Evolutionary conservation across 2,329 filamentous ascomycete species (phyloP), one percentile per base, ranked within the genome.

Genomic region (Coccinonectria pachysandricola): DNA sequence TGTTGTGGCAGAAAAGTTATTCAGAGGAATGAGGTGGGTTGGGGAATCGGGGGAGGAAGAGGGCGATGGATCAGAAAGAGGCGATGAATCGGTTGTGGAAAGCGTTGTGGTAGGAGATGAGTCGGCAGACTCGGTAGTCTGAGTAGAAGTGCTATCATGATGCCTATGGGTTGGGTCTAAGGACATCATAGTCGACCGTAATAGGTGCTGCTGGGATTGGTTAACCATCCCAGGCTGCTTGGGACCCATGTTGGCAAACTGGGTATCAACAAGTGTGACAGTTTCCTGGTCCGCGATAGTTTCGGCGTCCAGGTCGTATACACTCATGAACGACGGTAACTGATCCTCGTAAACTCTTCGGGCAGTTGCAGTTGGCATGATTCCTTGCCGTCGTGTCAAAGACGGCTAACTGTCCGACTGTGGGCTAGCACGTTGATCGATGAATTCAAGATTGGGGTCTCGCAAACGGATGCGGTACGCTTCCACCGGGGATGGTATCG

Each of bases 91-190:
- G 37, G 88, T 84, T 12, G 85, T 94, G 5, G 86, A 94, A 25
- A 91, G 72, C 3, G 88, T 94, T 4, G 87, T 95, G 6, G 88
- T 96, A 2, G 91, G 91, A 7, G 88, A 96, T 12, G 88, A 94
- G 48, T 94, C 87, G 21, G 83, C 83, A 2, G 91, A 96, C 38
- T 83, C 84, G 10, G 81, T 83, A 28, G 69, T 69, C 37, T 80
- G 78, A 3, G 80, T 84, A 6, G 79, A 87, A n/a, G 74, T 79
- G 58, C 79, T 85, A 49, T 83, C 72, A 50, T 75, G 69, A 51
- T 83, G 79, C 47, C 78, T 75, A 56, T 85, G 81, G 37, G 62
- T 62, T 35, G 60, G 49, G 41, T 69, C 64, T 4, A 59, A 46
- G 16, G 59, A 48, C 27, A 69, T 44, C 26, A 57, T 47, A 30